Percentiles rank a stretch among this genome's conserved stretches.
Conservation (phyloP, 2,329 filamentous ascomycete genomes). For the Lasiodiplodia hormozganensis region DNA sequence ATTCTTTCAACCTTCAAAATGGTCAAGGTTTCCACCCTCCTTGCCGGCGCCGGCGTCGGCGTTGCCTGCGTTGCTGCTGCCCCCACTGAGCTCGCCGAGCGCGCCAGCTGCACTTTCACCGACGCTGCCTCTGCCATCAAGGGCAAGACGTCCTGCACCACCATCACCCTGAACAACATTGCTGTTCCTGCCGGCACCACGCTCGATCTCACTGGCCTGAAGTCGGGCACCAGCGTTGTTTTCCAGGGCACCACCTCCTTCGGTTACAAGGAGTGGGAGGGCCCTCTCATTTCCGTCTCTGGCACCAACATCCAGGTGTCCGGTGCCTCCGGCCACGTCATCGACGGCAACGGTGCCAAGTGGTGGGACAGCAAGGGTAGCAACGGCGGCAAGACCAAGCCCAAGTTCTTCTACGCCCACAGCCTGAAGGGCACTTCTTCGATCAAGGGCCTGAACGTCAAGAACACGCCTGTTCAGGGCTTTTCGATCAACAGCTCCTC, state of each 20-base stretch:
- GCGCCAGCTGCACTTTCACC: slow-evolving; percentile 60
- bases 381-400: slow-evolving; percentile 54
- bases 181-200: slow-evolving; percentile 65
- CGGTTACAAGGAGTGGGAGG: slow-evolving; percentile 69
- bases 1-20: slow-evolving; percentile 15
- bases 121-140: slow-evolving; percentile 56
- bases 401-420: slow-evolving; percentile 64
- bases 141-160: slow-evolving; percentile 60
- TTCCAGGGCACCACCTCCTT: slow-evolving; percentile 73
- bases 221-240: slow-evolving; percentile 61
- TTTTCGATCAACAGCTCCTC: slow-evolving; percentile 56
- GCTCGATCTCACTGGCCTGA: slow-evolving; percentile 63
- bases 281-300: slow-evolving; percentile 68
- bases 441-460: slow-evolving; percentile 56
- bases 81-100: slow-evolving; percentile 24
- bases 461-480: slow-evolving; percentile 60
- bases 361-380: slow-evolving; percentile 60
- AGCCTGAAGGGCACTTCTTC: slow-evolving; percentile 56
- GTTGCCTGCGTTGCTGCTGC: slow-evolving; percentile 10
- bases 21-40: slow-evolving; percentile 18
- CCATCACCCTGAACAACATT: slow-evolving; percentile 61
- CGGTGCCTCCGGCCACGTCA: slow-evolving; percentile 61
- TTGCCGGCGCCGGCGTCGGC: slow-evolving; percentile 19
- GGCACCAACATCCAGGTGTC: slow-evolving; percentile 66
- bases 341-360: slow-evolving; percentile 63